These are phyloP conservation scores for Tetratostichococcus sp. DNA, from an alignment of 139 green algal genomes.

Conservation along the genomic window DNA sequence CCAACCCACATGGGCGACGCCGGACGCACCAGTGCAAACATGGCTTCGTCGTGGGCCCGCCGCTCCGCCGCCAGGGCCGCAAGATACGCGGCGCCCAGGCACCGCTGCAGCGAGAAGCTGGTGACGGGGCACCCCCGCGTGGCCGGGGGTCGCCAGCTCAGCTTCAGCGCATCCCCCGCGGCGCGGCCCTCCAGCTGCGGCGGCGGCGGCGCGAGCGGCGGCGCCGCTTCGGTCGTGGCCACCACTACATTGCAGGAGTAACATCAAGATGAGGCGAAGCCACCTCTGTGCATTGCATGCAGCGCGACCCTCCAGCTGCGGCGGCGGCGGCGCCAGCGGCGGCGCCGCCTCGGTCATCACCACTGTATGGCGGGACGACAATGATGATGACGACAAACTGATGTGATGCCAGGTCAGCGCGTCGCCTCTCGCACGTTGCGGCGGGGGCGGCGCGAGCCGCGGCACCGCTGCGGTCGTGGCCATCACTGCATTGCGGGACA, in stretches of 20 bases:
- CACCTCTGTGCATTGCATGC: too few species aligned
- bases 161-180: not conserved
- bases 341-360: too few species aligned
- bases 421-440: too few species aligned
- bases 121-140: conserved; percentile 38
- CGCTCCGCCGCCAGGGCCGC: not conserved
- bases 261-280: not conserved
- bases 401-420: too few species aligned
- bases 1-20: too few species aligned
- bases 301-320: too few species aligned
- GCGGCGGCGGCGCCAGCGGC: too few species aligned
- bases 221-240: not conserved
- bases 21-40: not conserved
- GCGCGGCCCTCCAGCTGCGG: not conserved
- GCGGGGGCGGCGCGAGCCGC: not conserved
- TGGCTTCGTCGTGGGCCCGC: not conserved
- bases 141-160: conserved; percentile 37
- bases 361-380: too few species aligned
- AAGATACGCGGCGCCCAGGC: not conserved
- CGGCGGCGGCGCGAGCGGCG: not conserved
- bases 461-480: not conserved
- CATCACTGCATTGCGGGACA: not conserved
- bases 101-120: conserved; percentile 37
- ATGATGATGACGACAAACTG: too few species aligned
- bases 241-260: not conserved